phyloP scores from a whole-genome alignment of 352 stramenopile genomes.

The Blastocystis sp. region DNA sequence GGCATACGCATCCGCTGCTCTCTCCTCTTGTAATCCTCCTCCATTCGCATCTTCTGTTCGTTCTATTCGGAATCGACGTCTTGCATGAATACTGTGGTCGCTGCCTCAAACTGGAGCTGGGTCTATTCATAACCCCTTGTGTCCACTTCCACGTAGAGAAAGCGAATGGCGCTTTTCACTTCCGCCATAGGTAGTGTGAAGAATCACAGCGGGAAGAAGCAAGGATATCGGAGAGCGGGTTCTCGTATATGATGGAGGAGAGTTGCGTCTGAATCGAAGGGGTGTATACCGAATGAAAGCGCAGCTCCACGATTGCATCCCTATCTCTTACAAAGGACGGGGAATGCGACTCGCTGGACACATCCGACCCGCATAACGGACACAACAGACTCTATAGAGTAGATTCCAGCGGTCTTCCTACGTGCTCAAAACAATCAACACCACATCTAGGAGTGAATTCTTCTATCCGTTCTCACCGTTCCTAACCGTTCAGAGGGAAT shows the following conservation, averaged over 20 bases:
- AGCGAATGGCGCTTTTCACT: constrained; percentile 45
- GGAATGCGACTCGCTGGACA: constrained; percentile 40
- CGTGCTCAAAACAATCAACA: constrained; percentile 54
- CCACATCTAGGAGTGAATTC: constrained; percentile 34
- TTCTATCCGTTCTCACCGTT: not conserved
- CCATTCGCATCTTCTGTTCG: not conserved
- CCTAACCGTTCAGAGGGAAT: constrained; percentile 12
- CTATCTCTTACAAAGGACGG: not conserved
- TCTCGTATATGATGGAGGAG: constrained; percentile 61
- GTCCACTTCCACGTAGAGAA: constrained; percentile 18
- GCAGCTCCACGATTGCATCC: constrained; percentile 46
- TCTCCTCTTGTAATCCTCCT: constrained; percentile 44
- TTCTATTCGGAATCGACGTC: not conserved
- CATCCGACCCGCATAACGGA: constrained; percentile 41
- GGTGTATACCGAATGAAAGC: constrained; percentile 49
- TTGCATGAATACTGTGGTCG: not conserved
- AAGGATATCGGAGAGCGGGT: constrained; percentile 58
- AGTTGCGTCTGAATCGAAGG: constrained; percentile 48
- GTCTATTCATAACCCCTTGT: not conserved
- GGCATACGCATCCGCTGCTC: constrained; percentile 12
- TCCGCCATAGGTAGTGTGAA: constrained; percentile 45
- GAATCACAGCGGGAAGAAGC: not conserved
- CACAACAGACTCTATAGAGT: constrained; percentile 11
- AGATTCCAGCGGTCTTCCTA: not conserved
- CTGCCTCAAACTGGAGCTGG: constrained; percentile 34